These are phyloP conservation scores for Rhizophlyctis rosea DNA, from an alignment of 192 early-diverging fungal species.

Conservation along the genomic window DNA sequence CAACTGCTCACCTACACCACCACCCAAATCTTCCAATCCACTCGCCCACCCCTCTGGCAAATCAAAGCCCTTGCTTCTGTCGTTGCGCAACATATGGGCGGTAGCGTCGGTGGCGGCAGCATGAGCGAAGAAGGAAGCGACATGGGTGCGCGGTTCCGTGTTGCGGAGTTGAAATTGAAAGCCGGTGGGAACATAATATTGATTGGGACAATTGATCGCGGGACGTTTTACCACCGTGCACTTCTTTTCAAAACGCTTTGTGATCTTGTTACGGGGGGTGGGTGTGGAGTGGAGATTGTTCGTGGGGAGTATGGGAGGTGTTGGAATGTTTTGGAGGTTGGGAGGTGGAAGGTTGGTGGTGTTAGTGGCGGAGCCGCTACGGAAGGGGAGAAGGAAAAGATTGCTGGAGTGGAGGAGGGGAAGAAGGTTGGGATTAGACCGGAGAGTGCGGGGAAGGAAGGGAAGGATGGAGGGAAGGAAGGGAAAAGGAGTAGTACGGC, in stretches of 20 bases:
- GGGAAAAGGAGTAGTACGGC: too few species aligned
- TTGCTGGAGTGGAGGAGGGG: too few species aligned
- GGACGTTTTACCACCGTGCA: slow-evolving; percentile 57
- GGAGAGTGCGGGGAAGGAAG: slow-evolving; percentile 2
- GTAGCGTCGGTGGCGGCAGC: slow-evolving; percentile 29
- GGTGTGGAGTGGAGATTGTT: slow-evolving; percentile 40
- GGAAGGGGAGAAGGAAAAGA: slow-evolving; percentile 22
- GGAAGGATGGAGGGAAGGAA: slow-evolving; percentile 4
- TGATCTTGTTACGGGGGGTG: slow-evolving; percentile 43
- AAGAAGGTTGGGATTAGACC: slow-evolving; percentile 2
- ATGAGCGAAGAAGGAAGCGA: too few species aligned
- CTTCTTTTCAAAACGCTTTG: slow-evolving; percentile 55
- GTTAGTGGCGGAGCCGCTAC: slow-evolving; percentile 6
- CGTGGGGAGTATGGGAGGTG: slow-evolving; percentile 51
- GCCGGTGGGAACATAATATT: slow-evolving; percentile 41
- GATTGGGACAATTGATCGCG: slow-evolving; percentile 39
- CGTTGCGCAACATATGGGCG: slow-evolving; percentile 48
- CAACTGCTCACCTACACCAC: slow-evolving; percentile 13
- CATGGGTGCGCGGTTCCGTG: slow-evolving; percentile 46
- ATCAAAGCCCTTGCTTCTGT: slow-evolving; percentile 39
- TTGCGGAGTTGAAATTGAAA: slow-evolving; percentile 51
- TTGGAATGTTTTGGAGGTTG: slow-evolving; percentile 47
- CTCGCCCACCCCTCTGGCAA: slow-evolving; percentile 29
- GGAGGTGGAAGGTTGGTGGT: slow-evolving; percentile 12
- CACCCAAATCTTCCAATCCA: slow-evolving; percentile 2